phyloP scores from a whole-genome alignment of 331 rosid species.

The Dryas integrifolia region DNA sequence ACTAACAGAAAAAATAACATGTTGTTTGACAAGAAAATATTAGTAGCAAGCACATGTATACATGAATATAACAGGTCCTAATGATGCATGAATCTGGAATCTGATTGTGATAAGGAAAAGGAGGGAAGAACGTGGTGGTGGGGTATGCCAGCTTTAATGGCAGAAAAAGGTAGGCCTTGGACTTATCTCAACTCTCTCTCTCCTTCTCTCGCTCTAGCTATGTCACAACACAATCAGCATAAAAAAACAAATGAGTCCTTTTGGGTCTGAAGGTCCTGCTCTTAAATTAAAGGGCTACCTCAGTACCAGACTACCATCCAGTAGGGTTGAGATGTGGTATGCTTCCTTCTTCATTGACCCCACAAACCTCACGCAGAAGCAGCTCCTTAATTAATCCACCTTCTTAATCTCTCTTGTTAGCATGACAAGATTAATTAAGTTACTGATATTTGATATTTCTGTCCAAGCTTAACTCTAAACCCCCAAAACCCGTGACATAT shows the following conservation, averaged over 20 bases:
- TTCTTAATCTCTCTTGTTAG: too few species aligned
- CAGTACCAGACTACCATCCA: neutral
- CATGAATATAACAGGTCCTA: neutral
- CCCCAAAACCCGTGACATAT: too few species aligned
- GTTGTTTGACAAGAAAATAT: neutral
- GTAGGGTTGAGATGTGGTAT: neutral
- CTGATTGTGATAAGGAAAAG: neutral
- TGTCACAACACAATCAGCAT: constrained; percentile 31
- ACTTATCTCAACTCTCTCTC: constrained; percentile 18
- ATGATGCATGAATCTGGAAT: neutral
- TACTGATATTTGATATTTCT: too few species aligned
- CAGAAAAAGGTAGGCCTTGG: constrained; percentile 61
- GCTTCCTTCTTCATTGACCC: too few species aligned
- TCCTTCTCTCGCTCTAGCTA: too few species aligned
- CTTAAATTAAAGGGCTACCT: neutral
- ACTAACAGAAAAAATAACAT: too few species aligned
- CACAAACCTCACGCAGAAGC: too few species aligned
- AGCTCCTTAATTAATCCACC: too few species aligned
- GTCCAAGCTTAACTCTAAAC: too few species aligned
- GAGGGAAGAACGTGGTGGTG: constrained; percentile 22
- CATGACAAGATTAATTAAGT: too few species aligned
- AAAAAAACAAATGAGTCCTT: constrained; percentile 49
- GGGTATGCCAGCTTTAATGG: constrained; percentile 31
- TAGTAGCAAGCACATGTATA: neutral
- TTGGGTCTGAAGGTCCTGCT: constrained; percentile 9